Evolutionary conservation across 139 green algal genomes (phyloP).

Genomic region (Tetraselmis chui): DNA sequence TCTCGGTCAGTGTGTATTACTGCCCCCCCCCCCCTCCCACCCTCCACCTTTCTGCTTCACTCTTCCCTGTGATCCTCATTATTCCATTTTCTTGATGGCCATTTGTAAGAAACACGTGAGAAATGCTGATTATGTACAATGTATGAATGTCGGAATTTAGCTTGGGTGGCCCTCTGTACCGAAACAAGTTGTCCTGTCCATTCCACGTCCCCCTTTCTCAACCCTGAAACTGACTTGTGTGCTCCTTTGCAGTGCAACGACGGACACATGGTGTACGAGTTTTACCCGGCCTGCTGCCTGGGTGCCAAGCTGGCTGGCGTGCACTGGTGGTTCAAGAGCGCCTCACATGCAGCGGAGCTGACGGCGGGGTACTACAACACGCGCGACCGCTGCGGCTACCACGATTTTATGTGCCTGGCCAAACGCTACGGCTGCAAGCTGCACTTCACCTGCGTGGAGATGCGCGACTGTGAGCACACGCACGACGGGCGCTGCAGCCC

Average conservation of each 20-base stretch:
- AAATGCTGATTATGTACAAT: too few species aligned
- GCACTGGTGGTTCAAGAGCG: constrained; percentile 98
- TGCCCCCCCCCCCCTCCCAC: too few species aligned
- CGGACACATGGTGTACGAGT: constrained; percentile 58
- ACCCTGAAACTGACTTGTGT: too few species aligned
- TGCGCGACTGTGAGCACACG: constrained; percentile 96
- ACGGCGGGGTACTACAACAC: constrained; percentile 99
- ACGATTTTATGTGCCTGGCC: constrained; percentile 52
- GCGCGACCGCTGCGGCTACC: constrained; percentile 79
- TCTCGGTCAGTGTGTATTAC: too few species aligned
- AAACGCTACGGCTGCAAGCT: constrained; percentile 55
- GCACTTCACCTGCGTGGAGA: constrained; percentile 98
- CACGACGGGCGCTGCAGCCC: constrained; percentile 79
- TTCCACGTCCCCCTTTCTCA: too few species aligned
- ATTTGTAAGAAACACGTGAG: too few species aligned
- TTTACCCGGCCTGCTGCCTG: constrained; percentile 56
- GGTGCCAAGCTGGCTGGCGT: constrained; percentile 91
- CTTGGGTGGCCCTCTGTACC: too few species aligned
- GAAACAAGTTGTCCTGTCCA: too few species aligned
- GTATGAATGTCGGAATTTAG: too few species aligned
- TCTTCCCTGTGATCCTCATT: too few species aligned
- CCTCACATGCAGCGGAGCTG: constrained; percentile 89
- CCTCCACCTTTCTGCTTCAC: too few species aligned
- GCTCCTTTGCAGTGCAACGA: constrained; percentile 29
- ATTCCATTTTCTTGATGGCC: too few species aligned